Percentiles rank a stretch among this genome's conserved stretches.
phyloP scores from a whole-genome alignment of 257 asterid species.

The Nicotiana attenuata region DNA sequence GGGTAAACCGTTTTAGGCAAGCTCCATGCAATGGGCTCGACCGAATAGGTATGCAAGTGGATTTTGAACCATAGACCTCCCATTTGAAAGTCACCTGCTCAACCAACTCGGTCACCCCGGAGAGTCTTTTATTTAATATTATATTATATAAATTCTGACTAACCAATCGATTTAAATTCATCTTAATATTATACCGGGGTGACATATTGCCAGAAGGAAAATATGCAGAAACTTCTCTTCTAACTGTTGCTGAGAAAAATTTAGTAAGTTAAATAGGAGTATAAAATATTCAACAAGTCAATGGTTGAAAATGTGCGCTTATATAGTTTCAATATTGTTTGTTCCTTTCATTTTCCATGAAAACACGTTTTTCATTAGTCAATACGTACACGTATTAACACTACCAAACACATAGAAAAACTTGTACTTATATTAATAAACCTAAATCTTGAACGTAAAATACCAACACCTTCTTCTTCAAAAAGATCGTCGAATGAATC shows the following conservation, averaged over 20 bases:
- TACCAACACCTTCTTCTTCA: neutral
- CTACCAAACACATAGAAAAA: neutral
- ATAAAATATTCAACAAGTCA: conserved; percentile 28
- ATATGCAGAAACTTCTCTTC: neutral
- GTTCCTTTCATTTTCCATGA: neutral
- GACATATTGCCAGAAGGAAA: neutral
- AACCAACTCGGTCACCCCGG: no score
- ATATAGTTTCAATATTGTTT: neutral
- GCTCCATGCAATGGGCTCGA: no score
- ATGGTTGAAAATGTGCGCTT: conserved; percentile 8
- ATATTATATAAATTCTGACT: no score
- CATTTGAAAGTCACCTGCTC: no score
- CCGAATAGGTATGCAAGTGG: no score
- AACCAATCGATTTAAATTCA: no score
- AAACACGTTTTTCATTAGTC: neutral
- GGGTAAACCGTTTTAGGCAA: no score
- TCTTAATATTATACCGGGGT: no score
- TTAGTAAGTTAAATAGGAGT: neutral
- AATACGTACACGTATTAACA: neutral
- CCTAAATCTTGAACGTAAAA: no score
- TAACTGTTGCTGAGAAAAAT: neutral
- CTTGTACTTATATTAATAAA: neutral
- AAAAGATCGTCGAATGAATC: no score
- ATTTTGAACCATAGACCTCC: no score
- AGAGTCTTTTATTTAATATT: no score